phyloP scores from a whole-genome alignment of 805 yeast species.

The Zygosaccharomyces bailii region DNA sequence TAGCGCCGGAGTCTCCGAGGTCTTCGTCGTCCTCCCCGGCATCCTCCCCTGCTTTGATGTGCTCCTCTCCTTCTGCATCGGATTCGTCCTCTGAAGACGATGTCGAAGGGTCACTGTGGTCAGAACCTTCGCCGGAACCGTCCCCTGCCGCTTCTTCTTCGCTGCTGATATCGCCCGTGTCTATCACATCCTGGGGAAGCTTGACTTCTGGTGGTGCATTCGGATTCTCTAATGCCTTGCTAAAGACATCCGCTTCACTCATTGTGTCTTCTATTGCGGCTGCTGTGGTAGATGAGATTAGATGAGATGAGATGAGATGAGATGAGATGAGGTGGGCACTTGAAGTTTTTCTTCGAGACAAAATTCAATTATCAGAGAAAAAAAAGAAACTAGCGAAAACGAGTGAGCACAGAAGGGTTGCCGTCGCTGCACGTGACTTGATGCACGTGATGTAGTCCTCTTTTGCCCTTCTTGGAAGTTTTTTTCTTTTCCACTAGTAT shows the following conservation, averaged over 20 bases:
- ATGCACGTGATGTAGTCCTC: too few species aligned
- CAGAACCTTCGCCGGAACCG: slow-evolving; percentile 17
- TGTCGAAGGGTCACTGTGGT: too few species aligned
- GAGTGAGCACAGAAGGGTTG: background rate
- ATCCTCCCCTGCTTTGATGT: slow-evolving; percentile 19
- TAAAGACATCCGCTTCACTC: slow-evolving; percentile 22
- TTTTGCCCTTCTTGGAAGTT: too few species aligned
- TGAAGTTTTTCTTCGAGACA: slow-evolving; percentile 5
- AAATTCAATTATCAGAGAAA: too few species aligned
- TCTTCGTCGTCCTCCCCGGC: slow-evolving; percentile 43
- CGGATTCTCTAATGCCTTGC: slow-evolving; percentile 23
- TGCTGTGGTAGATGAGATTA: slow-evolving; percentile 3
- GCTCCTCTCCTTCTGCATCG: slow-evolving; percentile 14
- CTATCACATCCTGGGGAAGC: slow-evolving; percentile 21
- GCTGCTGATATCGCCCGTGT: slow-evolving; percentile 19
- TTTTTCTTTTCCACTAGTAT: too few species aligned
- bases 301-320: slow-evolving; percentile 14
- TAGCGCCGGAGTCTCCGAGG: slow-evolving; percentile 56
- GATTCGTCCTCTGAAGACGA: slow-evolving; percentile 27
- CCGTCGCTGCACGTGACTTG: slow-evolving; percentile 1
- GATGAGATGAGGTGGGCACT: background rate
- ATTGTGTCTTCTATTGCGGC: background rate
- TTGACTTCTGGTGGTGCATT: slow-evolving; percentile 9
- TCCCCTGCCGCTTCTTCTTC: slow-evolving; percentile 8
- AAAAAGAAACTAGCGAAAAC: background rate